Base-by-base conservation (phyloP, 2,329 filamentous ascomycete genomes). In the Colletotrichum scovillei region DNA sequence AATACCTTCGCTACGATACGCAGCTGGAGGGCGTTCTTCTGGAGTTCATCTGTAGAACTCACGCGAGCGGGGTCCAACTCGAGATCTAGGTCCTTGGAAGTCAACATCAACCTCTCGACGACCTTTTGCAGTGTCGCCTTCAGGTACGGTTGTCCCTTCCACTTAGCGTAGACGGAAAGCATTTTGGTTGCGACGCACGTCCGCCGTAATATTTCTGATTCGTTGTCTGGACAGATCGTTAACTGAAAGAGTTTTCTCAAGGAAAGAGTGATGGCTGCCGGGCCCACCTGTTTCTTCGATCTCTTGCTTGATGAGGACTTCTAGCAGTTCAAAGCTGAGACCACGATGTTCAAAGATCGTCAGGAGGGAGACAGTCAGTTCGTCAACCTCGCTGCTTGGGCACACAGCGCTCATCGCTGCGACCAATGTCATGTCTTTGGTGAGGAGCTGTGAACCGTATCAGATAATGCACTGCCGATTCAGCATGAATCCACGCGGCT, bases 121-220 rank as follows among this genome's bases (percentile, higher is more conserved):
- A 93, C 90, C 77, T 92, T 92, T 76, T 92, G 90, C 11, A 93
- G 83, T 1, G 92, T 93, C 16, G 86, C 84, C 76, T 89, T 90
- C 46, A 93, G 85, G 78, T 93, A 93, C 4, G 86, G 80, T 19
- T 87, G 84, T 14, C 92, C 92, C 81, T 93, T 93, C 92, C 92
- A 93, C 78, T 92, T 93, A 5, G 91, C 91, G 76, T 92, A 93
- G 8, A 93, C 87, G 0, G 92, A 92, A 2, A 93, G 85, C 88
- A 93, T 92, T 79, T 93, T 93, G 1, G 92, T 93, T n/a, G 91
- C 90, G 1, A 93, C 91, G 76, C 91, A 93, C 38, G 92, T 92
- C 63, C 91, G 86, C n/a, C 92, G 87, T 12, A 93, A 81, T 26
- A 93, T 85, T 77, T 93, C 92, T 1, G 91, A 88, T 78, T 93